phyloP scores from a whole-genome alignment of 352 stramenopile species.

The Phytophthora crassamura region DNA sequence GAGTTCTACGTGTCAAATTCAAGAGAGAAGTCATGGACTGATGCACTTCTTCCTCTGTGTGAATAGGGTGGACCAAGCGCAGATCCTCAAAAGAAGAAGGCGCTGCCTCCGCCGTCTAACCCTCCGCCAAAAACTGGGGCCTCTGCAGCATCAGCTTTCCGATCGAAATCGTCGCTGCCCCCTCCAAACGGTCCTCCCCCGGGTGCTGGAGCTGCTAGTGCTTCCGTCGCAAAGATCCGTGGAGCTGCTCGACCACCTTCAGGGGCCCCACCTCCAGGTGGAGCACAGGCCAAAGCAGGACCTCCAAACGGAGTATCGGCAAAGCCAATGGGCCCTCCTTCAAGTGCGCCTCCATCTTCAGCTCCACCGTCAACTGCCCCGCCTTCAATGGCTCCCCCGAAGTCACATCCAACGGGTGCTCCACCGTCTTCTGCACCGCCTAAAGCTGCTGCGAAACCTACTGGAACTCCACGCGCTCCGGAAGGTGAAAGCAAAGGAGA shows the following conservation, averaged over 20 bases:
- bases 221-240: constrained; percentile 81
- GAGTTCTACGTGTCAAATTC: not conserved
- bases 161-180: constrained; percentile 67
- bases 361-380: constrained; percentile 15
- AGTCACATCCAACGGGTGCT: constrained; percentile 1
- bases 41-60: not conserved
- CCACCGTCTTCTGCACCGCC: constrained; percentile 18
- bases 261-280: constrained; percentile 40
- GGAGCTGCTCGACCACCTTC: constrained; percentile 55
- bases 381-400: constrained; percentile 19
- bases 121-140: constrained; percentile 63
- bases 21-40: not conserved
- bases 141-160: constrained; percentile 69
- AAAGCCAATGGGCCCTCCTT: constrained; percentile 26
- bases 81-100: constrained; percentile 70
- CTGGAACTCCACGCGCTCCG: constrained; percentile 12
- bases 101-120: constrained; percentile 68
- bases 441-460: constrained; percentile 30
- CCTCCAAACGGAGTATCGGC: constrained; percentile 38
- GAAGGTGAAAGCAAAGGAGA: constrained; percentile 29
- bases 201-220: constrained; percentile 52
- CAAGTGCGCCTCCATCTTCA: constrained; percentile 7
- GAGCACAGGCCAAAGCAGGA: constrained; percentile 39
- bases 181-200: constrained; percentile 71
- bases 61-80: constrained; percentile 20